A percentile compares a stretch with the other conserved stretches of the same genome.
Conservation (phyloP, 2,329 filamentous ascomycete genomes). For the Penicillium sp. region DNA sequence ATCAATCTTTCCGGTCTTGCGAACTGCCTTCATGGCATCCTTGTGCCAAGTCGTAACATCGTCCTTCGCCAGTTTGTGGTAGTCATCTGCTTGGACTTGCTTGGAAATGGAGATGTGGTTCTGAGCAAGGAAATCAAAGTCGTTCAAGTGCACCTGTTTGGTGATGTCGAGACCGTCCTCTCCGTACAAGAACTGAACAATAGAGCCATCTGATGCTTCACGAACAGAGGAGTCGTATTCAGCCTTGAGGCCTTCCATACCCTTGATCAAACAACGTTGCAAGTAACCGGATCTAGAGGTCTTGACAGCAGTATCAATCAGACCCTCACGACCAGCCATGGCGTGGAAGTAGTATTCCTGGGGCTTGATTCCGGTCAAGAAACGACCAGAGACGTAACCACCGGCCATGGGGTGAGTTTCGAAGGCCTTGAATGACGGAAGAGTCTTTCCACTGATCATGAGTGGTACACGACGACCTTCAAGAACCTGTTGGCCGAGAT, state of each 20-base stretch:
- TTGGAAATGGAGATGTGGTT: conserved; percentile 80
- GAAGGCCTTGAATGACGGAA: conserved; percentile 90
- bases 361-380: conserved; percentile 94
- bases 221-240: conserved; percentile 93
- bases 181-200: conserved; percentile 94
- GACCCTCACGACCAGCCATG: conserved; percentile 96
- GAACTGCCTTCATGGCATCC: conserved; percentile 71
- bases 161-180: conserved; percentile 94
- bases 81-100: conserved; percentile 65
- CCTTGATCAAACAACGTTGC: conserved; percentile 95
- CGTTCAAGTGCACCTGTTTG: conserved; percentile 85
- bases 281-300: conserved; percentile 95
- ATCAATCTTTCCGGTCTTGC: conserved; percentile 67
- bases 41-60: conserved; percentile 63
- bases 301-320: conserved; percentile 98
- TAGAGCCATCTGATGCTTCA: conserved; percentile 79
- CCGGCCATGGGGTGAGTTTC: conserved; percentile 86
- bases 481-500: conserved; percentile 92
- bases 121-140: conserved; percentile 86
- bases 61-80: conserved; percentile 60
- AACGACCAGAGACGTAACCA: conserved; percentile 91
- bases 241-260: conserved; percentile 91
- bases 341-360: conserved; percentile 99
- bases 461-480: conserved; percentile 92
- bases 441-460: conserved; percentile 96